phyloP scores from a whole-genome alignment of 208 protist species.

The Trichomonas vaginalis region DNA sequence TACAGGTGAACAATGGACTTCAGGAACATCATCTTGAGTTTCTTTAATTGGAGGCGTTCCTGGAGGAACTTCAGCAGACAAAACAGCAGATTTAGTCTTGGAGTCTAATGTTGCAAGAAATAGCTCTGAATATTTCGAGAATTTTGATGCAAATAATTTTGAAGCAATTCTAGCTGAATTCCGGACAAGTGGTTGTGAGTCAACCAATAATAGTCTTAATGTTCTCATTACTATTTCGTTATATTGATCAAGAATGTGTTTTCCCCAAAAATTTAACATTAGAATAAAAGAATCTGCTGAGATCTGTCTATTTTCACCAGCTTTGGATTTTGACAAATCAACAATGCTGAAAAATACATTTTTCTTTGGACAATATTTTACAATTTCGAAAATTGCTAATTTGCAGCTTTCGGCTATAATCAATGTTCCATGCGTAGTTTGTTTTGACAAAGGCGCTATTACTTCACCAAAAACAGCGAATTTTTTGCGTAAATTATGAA shows the following conservation, averaged over 20 bases:
- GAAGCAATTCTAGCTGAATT: not conserved
- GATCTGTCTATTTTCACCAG: not conserved
- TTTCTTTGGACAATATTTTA: not conserved
- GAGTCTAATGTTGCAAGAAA: not conserved
- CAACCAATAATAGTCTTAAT: not conserved
- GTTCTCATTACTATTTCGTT: not conserved
- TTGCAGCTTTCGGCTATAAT: slow-evolving; percentile 8
- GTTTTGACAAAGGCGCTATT: not conserved
- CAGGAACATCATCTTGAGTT: not conserved
- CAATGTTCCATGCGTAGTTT: not conserved
- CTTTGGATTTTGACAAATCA: not conserved
- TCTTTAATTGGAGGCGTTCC: not conserved
- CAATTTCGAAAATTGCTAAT: not conserved
- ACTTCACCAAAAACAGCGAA: not conserved
- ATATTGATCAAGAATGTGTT: not conserved
- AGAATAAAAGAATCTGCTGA: not conserved
- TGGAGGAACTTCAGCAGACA: not conserved
- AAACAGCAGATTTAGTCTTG: not conserved
- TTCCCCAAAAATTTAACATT: not conserved
- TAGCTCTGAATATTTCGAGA: not conserved
- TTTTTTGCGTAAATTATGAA: not conserved
- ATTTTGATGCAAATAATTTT: not conserved
- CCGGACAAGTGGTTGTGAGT: not conserved
- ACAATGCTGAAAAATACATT: not conserved
- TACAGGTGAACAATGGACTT: not conserved